Evolutionary conservation across 371 early-diverging fungal genomes (phyloP), one percentile per base, ranked within the genome.

Genomic region (Vairimorpha ceranae): DNA sequence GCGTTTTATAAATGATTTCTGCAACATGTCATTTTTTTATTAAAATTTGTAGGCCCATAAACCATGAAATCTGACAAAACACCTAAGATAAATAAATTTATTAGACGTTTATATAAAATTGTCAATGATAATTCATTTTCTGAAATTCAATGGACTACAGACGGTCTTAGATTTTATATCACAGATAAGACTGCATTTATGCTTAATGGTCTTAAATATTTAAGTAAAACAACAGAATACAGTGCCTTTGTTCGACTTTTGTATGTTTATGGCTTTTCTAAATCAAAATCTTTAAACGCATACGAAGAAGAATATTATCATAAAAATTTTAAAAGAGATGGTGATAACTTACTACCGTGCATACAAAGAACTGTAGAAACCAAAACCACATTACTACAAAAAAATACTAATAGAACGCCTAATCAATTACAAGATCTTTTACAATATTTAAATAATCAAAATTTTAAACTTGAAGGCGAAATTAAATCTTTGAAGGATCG

Each of bases 231-330:
- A 21, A 76, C 77, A 52, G 85, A 84, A 64, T 84, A 80, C 65
- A 77, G 79, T 52, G 77, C 77, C 27, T 83, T 84, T 76, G 56
- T 84, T 17, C 41, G 85, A 59, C 80, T 76, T 65, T 65, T 84
- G 7, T 81, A 83, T 45, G 70, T 75, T 29, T 84, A 84, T 58
- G 85, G 85, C n/a, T 84, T 84, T 70, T 51, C 59, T 19, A 84
- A 84, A 60, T 45, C 75, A 21, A 81, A 81, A 56, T 48, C 41
- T 4, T 19, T 32, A 12, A 48, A 46, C 0, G 60, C 67, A 45
- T 67, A 68, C 25, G 36, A 56, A n/a, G 77, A 72, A 19, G 84
- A 84, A 70, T 75, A 78, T 21, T 79, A 56, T 32, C 69, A 84
- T 54, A 69, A 63, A 36, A 75, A 78, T 61, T 79, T 79, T 63